Evolutionary conservation across 805 yeast genomes (phyloP).

Genomic region (Kodamaea kakaduensis): DNA sequence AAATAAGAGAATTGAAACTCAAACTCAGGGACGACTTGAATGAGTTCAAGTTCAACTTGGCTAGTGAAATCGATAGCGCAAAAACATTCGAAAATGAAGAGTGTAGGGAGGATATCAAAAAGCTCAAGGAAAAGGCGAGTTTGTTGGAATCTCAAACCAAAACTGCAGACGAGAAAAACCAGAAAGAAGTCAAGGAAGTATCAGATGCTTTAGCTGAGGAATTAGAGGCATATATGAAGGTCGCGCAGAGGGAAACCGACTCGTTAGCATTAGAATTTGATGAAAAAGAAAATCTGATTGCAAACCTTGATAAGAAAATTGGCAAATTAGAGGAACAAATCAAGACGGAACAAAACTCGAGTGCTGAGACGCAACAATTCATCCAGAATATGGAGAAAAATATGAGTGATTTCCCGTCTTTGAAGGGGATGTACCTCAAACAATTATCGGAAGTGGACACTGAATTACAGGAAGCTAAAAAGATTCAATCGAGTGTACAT

Average conservation of each 20-base stretch:
- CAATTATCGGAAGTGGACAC: constrained; percentile 18
- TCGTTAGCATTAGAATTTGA: constrained; percentile 25
- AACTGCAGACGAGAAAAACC: constrained; percentile 11
- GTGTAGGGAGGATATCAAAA: constrained; percentile 15
- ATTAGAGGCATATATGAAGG: constrained; percentile 16
- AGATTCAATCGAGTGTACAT: constrained; percentile 18
- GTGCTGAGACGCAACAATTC: constrained; percentile 5
- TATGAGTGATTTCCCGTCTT: constrained; percentile 16
- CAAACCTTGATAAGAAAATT: constrained; percentile 9
- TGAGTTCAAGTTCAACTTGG: constrained; percentile 31
- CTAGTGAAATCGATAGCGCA: constrained; percentile 29
- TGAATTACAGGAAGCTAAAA: constrained; percentile 16
- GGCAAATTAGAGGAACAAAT: constrained; percentile 5
- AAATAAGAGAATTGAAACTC: constrained; percentile 28
- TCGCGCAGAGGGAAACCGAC: constrained; percentile 21
- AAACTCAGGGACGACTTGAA: constrained; percentile 25
- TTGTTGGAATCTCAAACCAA: constrained; percentile 6
- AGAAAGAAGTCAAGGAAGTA: constrained; percentile 15
- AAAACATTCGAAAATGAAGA: constrained; percentile 21
- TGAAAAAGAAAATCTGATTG: constrained; percentile 20
- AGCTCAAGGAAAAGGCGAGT: constrained; percentile 13
- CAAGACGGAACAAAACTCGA: constrained; percentile 8
- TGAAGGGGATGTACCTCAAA: constrained; percentile 16
- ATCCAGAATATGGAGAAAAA: constrained; percentile 14
- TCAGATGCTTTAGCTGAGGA: constrained; percentile 14